Base-by-base conservation (phyloP, 768 basidiomycete species). In the Boletellus sp. region DNA sequence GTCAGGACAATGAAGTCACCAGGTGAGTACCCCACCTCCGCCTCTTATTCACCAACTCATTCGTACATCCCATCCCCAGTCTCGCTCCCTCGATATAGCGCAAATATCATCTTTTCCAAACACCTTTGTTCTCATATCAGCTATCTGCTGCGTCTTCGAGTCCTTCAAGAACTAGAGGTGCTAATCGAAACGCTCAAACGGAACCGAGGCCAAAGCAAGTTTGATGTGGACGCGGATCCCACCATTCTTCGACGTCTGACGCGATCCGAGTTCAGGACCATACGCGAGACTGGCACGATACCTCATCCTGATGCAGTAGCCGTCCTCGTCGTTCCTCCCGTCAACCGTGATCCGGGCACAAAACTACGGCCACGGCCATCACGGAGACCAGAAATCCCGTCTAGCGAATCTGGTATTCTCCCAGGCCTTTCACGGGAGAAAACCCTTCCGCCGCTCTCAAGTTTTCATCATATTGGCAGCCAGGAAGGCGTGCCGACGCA, bases 111-210 rank as follows among this genome's bases (percentile, higher is more conserved):
- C 1, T 47, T 76, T 3, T 77, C 77, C 51, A 63, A 77, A 13
- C 69, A 75, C 31, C 66, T 87, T 16, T 63, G 68, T 9, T 69
- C 75, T 22, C 83, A 90, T 38, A 75, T 88, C 32, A 71, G 72
- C 2, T 83, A 90, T 58, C 72, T 84, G 20, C 71, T 92, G 10
- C 87, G 88, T 39, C 65, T 86, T 13, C 81, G 90, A 16, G 77
- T 90, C 12, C 69, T 92, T 2, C 88, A 91, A 63, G 90, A 92
- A 58, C 67, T 92, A 6, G 75, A 83, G 34, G 64, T 90, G 6
- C 65, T 91, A 36, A 72, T 68, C 1, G 75, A 52, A n/a, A 15
- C 36, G 11, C 51, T 65, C 17, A 52, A 51, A 50, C 41, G 10
- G n/a, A 49, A 32, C 20, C 47, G 34, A 15, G 2, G 40, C 4